A percentile compares a stretch with the other conserved stretches of the same genome.
These are phyloP conservation scores for Batrachochytrium dendrobatidis DNA, from an alignment of 371 early-diverging fungal species.

Conservation along the genomic window DNA sequence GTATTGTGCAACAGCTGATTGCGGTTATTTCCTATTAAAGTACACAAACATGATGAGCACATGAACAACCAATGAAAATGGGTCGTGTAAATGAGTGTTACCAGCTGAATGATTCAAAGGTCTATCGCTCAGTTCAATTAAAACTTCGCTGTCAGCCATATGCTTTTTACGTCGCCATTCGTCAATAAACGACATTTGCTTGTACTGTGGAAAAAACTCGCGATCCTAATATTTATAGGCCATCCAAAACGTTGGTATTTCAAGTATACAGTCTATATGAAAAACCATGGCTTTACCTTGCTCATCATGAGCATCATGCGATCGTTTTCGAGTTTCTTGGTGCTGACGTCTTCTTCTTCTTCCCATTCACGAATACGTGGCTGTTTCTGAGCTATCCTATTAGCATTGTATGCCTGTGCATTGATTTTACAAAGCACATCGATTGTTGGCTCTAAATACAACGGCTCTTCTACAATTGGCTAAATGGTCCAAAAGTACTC, in stretches of 20 bases:
- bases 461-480: slow-evolving; percentile 12
- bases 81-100: background rate
- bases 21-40: background rate
- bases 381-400: slow-evolving; percentile 26
- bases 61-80: background rate
- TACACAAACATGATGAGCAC: background rate
- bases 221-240: background rate
- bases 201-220: background rate
- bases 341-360: slow-evolving; percentile 24
- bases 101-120: background rate
- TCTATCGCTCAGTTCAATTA: slow-evolving; percentile 26
- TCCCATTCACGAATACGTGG: slow-evolving; percentile 15
- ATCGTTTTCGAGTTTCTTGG: slow-evolving; percentile 19
- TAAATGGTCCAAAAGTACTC: no score
- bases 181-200: slow-evolving; percentile 29
- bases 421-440: slow-evolving; percentile 10
- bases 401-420: slow-evolving; percentile 20
- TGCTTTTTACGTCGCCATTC: slow-evolving; percentile 32
- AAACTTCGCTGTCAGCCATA: slow-evolving; percentile 22
- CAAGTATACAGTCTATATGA: background rate
- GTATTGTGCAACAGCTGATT: slow-evolving; percentile 4
- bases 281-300: slow-evolving; percentile 12
- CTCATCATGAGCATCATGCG: slow-evolving; percentile 26
- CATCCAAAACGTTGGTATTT: background rate
- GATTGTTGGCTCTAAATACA: slow-evolving; percentile 29